Evolutionary conservation across 106 monocot genomes (phyloP).

Genomic region (Gastrodia elata): DNA sequence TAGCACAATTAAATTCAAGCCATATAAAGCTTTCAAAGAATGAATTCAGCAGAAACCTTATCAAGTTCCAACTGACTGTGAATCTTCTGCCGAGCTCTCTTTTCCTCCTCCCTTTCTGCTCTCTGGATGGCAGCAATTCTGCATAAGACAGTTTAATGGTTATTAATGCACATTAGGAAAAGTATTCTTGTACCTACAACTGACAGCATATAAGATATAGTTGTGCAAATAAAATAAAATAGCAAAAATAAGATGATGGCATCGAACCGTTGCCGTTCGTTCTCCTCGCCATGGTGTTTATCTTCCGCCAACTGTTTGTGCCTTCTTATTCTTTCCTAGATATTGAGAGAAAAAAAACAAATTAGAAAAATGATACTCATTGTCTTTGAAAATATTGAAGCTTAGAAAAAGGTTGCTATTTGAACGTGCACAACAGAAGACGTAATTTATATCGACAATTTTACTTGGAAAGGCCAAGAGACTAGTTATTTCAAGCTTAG

Average conservation of each 20-base stretch:
- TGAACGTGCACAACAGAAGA: too few relatives aligned
- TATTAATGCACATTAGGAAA: background rate
- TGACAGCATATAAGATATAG: background rate
- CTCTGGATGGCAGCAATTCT: conserved; percentile 43
- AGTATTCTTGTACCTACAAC: background rate
- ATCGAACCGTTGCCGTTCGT: conserved; percentile 68
- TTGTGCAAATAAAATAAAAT: background rate
- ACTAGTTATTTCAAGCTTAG: too few relatives aligned
- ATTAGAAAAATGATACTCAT: background rate
- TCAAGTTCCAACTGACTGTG: conserved; percentile 52
- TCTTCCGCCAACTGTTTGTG: conserved; percentile 67
- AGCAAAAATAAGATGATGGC: background rate
- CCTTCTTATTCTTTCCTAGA: conserved; percentile 55
- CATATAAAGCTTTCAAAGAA: background rate
- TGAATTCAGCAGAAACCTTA: conserved; percentile 36
- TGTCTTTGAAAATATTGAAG: too few relatives aligned
- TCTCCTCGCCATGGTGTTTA: conserved; percentile 51
- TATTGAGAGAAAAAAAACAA: background rate
- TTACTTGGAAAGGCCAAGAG: too few relatives aligned
- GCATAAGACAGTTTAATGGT: conserved; percentile 11
- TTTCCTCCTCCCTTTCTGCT: conserved; percentile 72
- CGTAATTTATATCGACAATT: too few relatives aligned
- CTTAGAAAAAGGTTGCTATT: too few relatives aligned
- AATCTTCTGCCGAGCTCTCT: conserved; percentile 72
- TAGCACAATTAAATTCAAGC: background rate